Evolutionary conservation across 805 yeast genomes (phyloP).

Genomic region (Starmerella floricola): DNA sequence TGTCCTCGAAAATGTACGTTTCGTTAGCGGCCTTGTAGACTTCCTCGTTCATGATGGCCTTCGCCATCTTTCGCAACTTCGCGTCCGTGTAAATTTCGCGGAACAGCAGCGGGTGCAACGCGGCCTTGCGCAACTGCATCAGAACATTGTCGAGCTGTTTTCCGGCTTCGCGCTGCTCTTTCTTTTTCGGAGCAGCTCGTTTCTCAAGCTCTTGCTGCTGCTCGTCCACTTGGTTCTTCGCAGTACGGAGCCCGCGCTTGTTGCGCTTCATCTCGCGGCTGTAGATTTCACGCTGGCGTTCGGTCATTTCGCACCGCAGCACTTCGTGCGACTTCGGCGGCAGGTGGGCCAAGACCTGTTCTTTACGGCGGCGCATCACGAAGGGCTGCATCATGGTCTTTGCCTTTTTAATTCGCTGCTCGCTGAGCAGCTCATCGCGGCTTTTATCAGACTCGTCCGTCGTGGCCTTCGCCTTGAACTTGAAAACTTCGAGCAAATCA

Average conservation of each 20-base stretch:
- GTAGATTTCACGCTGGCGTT: slow-evolving; percentile 47
- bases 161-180: slow-evolving; percentile 30
- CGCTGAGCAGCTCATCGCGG: slow-evolving; percentile 47
- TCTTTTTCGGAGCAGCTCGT: slow-evolving; percentile 13
- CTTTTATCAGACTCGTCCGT: slow-evolving; percentile 24
- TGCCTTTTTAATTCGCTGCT: slow-evolving; percentile 85
- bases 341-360: slow-evolving; percentile 78
- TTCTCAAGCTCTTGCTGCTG: slow-evolving; percentile 8
- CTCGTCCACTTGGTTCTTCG: slow-evolving; percentile 26
- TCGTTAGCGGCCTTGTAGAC: slow-evolving; percentile 66
- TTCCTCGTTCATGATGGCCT: slow-evolving; percentile 67
- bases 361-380: slow-evolving; percentile 81
- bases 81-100: slow-evolving; percentile 50
- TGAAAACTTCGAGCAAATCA: slow-evolving; percentile 69
- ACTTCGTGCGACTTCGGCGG: slow-evolving; percentile 63
- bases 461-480: slow-evolving; percentile 70
- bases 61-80: slow-evolving; percentile 53
- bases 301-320: slow-evolving; percentile 51
- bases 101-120: slow-evolving; percentile 82
- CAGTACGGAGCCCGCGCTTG: slow-evolving; percentile 17
- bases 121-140: slow-evolving; percentile 84
- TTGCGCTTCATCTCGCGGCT: slow-evolving; percentile 39
- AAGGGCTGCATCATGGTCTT: slow-evolving; percentile 98
- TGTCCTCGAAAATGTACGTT: slow-evolving; percentile 75
- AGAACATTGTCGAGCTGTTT: slow-evolving; percentile 51